These are phyloP conservation scores for Pulveroboletus sp. DNA, from an alignment of 768 basidiomycete species.

Conservation along the genomic window DNA sequence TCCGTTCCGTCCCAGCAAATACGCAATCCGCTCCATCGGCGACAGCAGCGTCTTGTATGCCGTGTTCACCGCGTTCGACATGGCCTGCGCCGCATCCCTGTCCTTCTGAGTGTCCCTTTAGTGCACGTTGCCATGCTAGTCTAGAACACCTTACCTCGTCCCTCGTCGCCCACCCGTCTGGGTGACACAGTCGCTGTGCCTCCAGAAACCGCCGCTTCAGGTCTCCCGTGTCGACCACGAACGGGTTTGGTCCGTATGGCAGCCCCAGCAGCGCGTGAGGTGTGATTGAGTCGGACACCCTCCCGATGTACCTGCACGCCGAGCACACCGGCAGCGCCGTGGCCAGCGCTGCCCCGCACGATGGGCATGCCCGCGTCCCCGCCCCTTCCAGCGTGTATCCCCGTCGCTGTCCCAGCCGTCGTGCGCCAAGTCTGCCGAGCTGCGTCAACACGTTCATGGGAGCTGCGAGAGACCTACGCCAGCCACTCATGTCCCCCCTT, in stretches of 20 bases:
- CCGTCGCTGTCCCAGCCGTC: constrained; percentile 14
- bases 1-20: constrained; percentile 67
- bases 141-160: constrained; percentile 43
- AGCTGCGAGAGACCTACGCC: neutral
- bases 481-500: constrained; percentile 28
- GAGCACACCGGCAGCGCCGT: constrained; percentile 71
- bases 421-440: constrained; percentile 8
- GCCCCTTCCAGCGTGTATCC: constrained; percentile 6
- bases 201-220: constrained; percentile 64
- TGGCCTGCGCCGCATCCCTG: constrained; percentile 18
- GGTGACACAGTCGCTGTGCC: constrained; percentile 77
- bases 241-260: constrained; percentile 60
- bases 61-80: constrained; percentile 76
- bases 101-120: constrained; percentile 20
- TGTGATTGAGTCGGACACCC: constrained; percentile 48
- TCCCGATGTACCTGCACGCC: constrained; percentile 63
- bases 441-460: constrained; percentile 14
- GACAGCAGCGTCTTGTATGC: constrained; percentile 74
- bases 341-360: constrained; percentile 55
- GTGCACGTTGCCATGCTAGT: constrained; percentile 1
- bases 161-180: constrained; percentile 76
- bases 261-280: constrained; percentile 70
- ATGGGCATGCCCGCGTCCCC: constrained; percentile 44
- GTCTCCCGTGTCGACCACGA: constrained; percentile 54
- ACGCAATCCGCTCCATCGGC: constrained; percentile 74